Conservation (phyloP, 169 alveolate genomes). For the Plasmodium adleri region DNA sequence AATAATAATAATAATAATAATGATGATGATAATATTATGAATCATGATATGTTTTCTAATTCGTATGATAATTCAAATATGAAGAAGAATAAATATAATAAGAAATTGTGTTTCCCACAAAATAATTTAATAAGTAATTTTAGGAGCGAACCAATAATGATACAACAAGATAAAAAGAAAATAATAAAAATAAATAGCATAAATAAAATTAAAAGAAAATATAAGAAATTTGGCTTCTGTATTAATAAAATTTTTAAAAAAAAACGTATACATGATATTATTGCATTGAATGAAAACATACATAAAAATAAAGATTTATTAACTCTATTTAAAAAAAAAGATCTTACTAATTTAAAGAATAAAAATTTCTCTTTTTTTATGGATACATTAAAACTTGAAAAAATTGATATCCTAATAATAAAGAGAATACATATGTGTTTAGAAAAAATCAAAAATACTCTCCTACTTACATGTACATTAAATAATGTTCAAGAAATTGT, state of each 20-base stretch:
- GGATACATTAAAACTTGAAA: slow-evolving; percentile 35
- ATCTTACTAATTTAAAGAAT: slow-evolving; percentile 28
- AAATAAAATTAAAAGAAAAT: slow-evolving; percentile 28
- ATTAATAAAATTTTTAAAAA: slow-evolving; percentile 50
- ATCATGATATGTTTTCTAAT: too few relatives aligned
- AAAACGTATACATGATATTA: slow-evolving; percentile 53
- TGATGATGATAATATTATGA: background rate
- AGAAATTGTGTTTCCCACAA: slow-evolving; percentile 28
- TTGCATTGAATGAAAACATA: slow-evolving; percentile 58
- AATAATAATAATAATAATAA: background rate
- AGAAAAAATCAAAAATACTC: slow-evolving; percentile 29
- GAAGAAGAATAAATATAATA: slow-evolving; percentile 11
- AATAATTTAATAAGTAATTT: slow-evolving; percentile 9
- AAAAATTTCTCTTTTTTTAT: slow-evolving; percentile 47
- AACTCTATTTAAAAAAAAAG: slow-evolving; percentile 50
- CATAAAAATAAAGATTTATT: slow-evolving; percentile 55
- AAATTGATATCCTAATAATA: slow-evolving; percentile 63
- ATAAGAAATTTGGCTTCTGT: slow-evolving; percentile 57
- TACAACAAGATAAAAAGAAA: background rate
- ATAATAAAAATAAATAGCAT: slow-evolving; percentile 12
- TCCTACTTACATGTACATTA: slow-evolving; percentile 45
- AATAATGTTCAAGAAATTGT: slow-evolving; percentile 63
- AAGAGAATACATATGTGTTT: slow-evolving; percentile 59
- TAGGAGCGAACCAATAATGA: background rate
- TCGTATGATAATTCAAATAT: background rate